Evolutionary conservation across 1,139 yeast species (phyloP).

Genomic region (Wickerhamomyces sp.): DNA sequence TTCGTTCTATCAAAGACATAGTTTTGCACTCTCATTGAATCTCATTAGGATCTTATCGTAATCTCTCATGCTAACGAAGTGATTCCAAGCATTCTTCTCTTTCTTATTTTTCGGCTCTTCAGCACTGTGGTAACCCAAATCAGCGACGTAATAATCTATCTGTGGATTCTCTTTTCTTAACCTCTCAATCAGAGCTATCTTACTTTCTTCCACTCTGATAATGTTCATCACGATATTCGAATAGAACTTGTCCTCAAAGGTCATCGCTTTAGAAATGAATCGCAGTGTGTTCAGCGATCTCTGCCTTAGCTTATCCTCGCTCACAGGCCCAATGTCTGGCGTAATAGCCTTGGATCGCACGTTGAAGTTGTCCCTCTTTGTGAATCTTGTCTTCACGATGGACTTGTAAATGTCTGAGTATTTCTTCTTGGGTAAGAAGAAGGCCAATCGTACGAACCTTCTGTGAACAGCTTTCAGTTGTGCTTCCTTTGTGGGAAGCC

Average conservation of each 20-base stretch:
- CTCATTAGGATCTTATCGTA: conserved; percentile 8
- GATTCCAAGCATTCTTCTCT: not conserved
- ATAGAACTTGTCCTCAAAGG: conserved; percentile 3
- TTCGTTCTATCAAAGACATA: conserved; percentile 8
- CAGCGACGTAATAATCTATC: not conserved
- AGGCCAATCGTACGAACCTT: conserved; percentile 1
- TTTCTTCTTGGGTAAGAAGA: conserved; percentile 6
- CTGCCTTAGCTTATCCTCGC: conserved; percentile 1
- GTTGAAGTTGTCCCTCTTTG: conserved; percentile 2
- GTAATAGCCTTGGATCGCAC: conserved; percentile 2
- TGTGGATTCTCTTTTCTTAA: conserved; percentile 1
- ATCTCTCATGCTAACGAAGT: not conserved
- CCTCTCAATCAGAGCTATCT: conserved; percentile 3
- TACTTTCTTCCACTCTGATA: conserved; percentile 8
- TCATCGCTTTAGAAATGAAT: conserved; percentile 9
- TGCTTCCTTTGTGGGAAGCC: not conserved
- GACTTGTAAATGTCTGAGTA: conserved; percentile 3
- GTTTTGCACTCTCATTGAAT: conserved; percentile 9
- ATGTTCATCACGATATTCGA: conserved; percentile 8
- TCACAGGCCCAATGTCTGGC: not conserved
- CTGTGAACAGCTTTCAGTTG: not conserved
- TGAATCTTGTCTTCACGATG: conserved; percentile 6
- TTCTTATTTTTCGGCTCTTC: conserved; percentile 1
- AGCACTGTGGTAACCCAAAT: conserved; percentile 3
- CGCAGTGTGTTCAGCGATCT: conserved; percentile 9